Conservation (phyloP, 495 filamentous ascomycete species). For the Astrothelium macrocarpum region DNA sequence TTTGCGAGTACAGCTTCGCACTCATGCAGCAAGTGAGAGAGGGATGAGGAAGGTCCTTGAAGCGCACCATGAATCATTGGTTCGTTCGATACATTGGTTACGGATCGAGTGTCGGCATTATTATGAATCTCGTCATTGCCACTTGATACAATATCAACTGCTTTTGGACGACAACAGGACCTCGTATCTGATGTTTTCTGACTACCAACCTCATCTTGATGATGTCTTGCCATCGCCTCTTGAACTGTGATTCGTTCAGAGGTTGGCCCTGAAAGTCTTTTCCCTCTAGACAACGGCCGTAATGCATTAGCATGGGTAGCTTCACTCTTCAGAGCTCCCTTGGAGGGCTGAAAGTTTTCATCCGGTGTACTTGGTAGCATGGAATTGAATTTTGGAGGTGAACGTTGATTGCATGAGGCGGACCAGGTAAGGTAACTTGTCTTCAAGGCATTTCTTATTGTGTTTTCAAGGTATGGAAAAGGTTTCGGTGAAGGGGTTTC, state of each 20-base stretch:
- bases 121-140: background rate
- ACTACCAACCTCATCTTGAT: background rate
- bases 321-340: background rate
- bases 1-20: conserved; percentile 5
- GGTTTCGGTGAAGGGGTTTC: conserved; percentile 27
- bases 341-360: background rate
- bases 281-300: background rate
- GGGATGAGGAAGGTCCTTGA: background rate
- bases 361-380: background rate
- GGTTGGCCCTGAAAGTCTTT: background rate
- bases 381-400: background rate
- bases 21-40: background rate
- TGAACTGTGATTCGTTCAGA: background rate
- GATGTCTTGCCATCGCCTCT: background rate
- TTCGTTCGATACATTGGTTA: background rate
- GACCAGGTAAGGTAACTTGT: conserved; percentile 28
- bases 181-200: background rate
- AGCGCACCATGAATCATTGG: background rate
- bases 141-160: background rate
- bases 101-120: background rate
- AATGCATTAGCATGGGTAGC: background rate
- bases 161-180: background rate
- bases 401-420: conserved; percentile 15
- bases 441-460: conserved; percentile 18
- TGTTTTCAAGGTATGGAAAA: conserved; percentile 28